Base-by-base conservation (phyloP, 768 basidiomycete genomes). In the Pleurotus platypus region DNA sequence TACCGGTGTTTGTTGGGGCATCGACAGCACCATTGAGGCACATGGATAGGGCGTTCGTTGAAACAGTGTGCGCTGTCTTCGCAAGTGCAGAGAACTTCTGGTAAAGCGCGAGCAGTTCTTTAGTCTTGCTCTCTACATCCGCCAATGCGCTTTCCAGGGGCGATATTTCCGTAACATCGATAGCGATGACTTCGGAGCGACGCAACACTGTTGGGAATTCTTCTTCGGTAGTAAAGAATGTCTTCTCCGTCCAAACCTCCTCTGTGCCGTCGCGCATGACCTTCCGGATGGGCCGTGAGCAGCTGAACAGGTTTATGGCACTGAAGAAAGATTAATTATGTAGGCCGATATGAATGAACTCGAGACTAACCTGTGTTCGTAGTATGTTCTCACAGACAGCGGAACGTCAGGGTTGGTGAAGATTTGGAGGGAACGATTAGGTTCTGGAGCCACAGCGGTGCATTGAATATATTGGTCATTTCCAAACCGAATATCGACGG, bases 171-270 rank as follows among this genome's bases (percentile, higher is more conserved):
- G 84, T 75, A 16, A 87, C 73, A 45, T 86, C 81, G 45, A 84
- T 71, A 38, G 81, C 84, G 27, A 92, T 75, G 43, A 98, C 83
- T 66, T 97, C 94, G 1, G 92, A 94, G 20, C 96, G 84, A 30
- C 90, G 85, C 38, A 98, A 80, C 2, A 98, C 90, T 0, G 94
- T 94, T 0, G 96, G 96, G 73, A 95, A 94, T 3, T 84, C 79
- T 63, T 93, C 90, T 69, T 94, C 92, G 0, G 92, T 94, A 2
- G 86, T 90, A 66, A 84, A 88, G 64, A 83, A 86, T 0, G 90
- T 92, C 75, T 96, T 98, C 68, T 97, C 94, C 0, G 87, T 72
- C 94, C 94, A 97, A 1, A 80, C 69, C 67, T 92, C 89, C 67
- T 90, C 87, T 26, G 72, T 75, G 6, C 85, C 85, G 61, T 90